These are phyloP conservation scores for Diplocarpon mali DNA, from an alignment of 2,329 filamentous ascomycete genomes.

Conservation along the genomic window DNA sequence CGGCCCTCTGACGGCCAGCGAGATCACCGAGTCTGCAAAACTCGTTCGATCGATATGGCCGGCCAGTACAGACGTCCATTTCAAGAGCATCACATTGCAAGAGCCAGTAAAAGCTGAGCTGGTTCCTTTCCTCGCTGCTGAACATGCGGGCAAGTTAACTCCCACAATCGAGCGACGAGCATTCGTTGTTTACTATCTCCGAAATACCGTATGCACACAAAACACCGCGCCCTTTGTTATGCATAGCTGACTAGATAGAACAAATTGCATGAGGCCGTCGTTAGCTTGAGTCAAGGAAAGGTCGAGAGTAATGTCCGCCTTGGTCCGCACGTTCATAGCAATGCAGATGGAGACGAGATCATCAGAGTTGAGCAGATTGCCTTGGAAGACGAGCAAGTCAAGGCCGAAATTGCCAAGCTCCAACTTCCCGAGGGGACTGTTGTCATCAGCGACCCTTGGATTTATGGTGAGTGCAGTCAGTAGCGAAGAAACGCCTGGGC, in stretches of 20 bases:
- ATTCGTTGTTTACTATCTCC: slow-evolving; percentile 47
- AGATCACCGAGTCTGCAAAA: slow-evolving; percentile 40
- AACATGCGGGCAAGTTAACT: slow-evolving; percentile 31
- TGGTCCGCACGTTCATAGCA: slow-evolving; percentile 45
- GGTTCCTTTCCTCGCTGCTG: slow-evolving; percentile 38
- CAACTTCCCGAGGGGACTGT: slow-evolving; percentile 48
- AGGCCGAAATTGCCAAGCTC: slow-evolving; percentile 50
- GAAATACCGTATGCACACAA: slow-evolving; percentile 40
- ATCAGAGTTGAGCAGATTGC: slow-evolving; percentile 43
- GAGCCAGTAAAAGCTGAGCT: slow-evolving; percentile 45
- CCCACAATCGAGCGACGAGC: slow-evolving; percentile 37
- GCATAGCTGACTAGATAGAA: slow-evolving; percentile 31
- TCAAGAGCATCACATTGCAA: slow-evolving; percentile 50
- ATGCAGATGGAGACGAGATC: slow-evolving; percentile 50
- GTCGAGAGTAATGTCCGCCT: slow-evolving; percentile 49
- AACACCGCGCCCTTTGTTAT: not conserved
- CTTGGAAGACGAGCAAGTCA: slow-evolving; percentile 43
- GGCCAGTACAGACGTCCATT: slow-evolving; percentile 42
- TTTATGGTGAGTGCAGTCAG: slow-evolving; percentile 36
- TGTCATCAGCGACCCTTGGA: slow-evolving; percentile 53
- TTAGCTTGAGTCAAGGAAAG: slow-evolving; percentile 37
- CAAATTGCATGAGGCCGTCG: slow-evolving; percentile 50
- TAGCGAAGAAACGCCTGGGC: not conserved
- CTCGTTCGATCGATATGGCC: slow-evolving; percentile 46
- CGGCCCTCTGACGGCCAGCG: slow-evolving; percentile 44